phyloP scores from a whole-genome alignment of 768 basidiomycete species.

The Lactarius quietus region DNA sequence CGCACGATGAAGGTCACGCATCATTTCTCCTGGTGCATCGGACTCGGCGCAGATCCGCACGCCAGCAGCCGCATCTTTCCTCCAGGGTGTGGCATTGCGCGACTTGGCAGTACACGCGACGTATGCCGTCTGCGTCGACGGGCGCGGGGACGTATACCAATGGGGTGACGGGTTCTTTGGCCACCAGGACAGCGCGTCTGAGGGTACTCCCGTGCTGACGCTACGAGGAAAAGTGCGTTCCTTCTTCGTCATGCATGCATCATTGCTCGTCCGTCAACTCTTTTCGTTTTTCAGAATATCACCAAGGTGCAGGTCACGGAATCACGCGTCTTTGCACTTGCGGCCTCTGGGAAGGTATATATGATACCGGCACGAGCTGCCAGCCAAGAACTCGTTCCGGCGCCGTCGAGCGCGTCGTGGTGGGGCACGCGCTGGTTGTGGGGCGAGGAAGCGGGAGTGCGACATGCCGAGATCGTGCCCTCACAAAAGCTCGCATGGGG shows the following conservation, averaged over 20 bases:
- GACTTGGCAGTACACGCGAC: constrained; percentile 64
- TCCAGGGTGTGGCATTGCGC: constrained; percentile 66
- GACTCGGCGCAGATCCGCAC: constrained; percentile 42
- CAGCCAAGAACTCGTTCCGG: constrained; percentile 43
- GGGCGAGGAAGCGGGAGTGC: constrained; percentile 47
- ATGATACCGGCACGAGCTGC: constrained; percentile 52
- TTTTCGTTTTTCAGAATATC: constrained; percentile 54
- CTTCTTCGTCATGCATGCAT: too few species aligned
- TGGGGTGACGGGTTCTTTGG: constrained; percentile 71
- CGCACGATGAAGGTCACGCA: constrained; percentile 41
- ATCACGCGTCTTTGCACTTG: constrained; percentile 70
- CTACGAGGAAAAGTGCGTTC: constrained; percentile 59
- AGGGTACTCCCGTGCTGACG: constrained; percentile 46
- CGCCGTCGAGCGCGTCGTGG: constrained; percentile 50
- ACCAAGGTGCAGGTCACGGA: constrained; percentile 56
- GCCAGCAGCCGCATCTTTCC: constrained; percentile 52
- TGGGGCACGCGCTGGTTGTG: constrained; percentile 60
- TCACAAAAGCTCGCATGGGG: constrained; percentile 52
- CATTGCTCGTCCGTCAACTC: too few species aligned
- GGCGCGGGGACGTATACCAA: constrained; percentile 76
- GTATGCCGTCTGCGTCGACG: constrained; percentile 75
- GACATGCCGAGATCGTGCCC: constrained; percentile 61
- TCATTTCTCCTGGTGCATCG: constrained; percentile 42
- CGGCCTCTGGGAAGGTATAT: constrained; percentile 72
- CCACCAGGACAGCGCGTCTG: constrained; percentile 29